Evolutionary conservation across 2,329 filamentous ascomycete species (phyloP).

Genomic region (Cercospora citrullina): DNA sequence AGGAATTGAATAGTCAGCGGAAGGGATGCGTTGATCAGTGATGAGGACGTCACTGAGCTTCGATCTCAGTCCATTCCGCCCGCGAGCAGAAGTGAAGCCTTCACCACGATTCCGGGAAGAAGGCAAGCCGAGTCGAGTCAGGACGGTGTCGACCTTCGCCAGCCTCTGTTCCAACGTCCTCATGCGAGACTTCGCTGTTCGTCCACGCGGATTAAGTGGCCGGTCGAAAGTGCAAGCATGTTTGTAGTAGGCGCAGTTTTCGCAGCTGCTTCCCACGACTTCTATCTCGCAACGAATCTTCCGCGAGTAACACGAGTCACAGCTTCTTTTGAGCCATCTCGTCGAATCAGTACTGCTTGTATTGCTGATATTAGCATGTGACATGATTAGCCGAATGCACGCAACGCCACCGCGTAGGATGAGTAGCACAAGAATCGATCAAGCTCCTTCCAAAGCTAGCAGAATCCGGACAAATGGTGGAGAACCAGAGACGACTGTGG

Average conservation of each 20-base stretch:
- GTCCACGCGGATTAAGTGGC: neutral
- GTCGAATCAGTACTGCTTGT: neutral
- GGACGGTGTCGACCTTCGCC: neutral
- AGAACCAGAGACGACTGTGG: neutral
- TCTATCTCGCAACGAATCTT: neutral
- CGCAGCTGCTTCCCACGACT: neutral
- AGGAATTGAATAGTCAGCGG: neutral
- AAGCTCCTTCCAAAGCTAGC: neutral
- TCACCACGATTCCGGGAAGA: neutral
- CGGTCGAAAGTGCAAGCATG: neutral
- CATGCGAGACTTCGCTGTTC: neutral
- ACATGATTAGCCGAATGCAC: neutral
- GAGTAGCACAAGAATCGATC: neutral
- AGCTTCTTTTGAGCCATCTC: neutral
- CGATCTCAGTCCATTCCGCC: neutral
- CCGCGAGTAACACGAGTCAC: neutral
- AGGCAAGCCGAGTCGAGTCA: neutral
- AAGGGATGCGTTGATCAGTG: neutral
- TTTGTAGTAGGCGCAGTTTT: neutral
- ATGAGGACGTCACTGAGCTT: neutral
- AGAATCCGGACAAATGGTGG: neutral
- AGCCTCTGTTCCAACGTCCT: neutral
- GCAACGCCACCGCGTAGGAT: neutral
- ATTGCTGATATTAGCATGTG: neutral
- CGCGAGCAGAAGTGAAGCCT: neutral